phyloP scores from a whole-genome alignment of 164 flowering plant species.

The Magnolia officinalis region DNA sequence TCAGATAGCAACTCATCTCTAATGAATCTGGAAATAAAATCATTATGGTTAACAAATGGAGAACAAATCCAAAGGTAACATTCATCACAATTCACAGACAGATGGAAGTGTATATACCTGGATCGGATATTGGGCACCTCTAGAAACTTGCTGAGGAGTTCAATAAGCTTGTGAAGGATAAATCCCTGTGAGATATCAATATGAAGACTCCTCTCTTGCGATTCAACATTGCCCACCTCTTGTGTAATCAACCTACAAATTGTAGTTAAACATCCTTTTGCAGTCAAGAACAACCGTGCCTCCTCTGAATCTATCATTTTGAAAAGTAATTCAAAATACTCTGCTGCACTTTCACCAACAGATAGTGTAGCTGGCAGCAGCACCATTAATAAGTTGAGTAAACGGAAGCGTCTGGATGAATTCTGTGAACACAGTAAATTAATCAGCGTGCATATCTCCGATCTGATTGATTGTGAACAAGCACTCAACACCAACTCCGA shows the following conservation, averaged over 20 bases:
- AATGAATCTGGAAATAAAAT: slow-evolving; percentile 66
- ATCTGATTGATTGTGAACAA: slow-evolving; percentile 94
- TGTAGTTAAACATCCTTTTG: slow-evolving; percentile 62
- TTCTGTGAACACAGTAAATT: slow-evolving; percentile 79
- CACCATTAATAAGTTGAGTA: slow-evolving; percentile 69
- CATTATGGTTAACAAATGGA: slow-evolving; percentile 2
- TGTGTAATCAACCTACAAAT: slow-evolving; percentile 77
- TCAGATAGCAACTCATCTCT: slow-evolving; percentile 76
- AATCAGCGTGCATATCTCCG: slow-evolving; percentile 89
- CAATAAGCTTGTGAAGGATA: slow-evolving; percentile 94
- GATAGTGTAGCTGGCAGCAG: slow-evolving; percentile 87
- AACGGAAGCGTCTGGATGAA: slow-evolving; percentile 68
- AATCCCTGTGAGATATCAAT: slow-evolving; percentile 99
- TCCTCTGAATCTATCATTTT: slow-evolving; percentile 93
- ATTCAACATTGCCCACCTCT: slow-evolving; percentile 79
- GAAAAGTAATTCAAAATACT: slow-evolving; percentile 90
- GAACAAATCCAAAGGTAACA: not conserved
- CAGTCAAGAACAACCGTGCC: slow-evolving; percentile 91
- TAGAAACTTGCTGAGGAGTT: slow-evolving; percentile 90
- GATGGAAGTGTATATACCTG: slow-evolving; percentile 43
- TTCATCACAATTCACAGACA: not conserved
- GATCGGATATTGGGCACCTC: slow-evolving; percentile 87
- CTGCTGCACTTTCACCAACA: slow-evolving; percentile 97
- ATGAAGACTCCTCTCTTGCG: slow-evolving; percentile 86
- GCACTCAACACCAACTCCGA: slow-evolving; percentile 89